phyloP scores from a whole-genome alignment of 352 stramenopile species.

The Globisporangium nagaii region DNA sequence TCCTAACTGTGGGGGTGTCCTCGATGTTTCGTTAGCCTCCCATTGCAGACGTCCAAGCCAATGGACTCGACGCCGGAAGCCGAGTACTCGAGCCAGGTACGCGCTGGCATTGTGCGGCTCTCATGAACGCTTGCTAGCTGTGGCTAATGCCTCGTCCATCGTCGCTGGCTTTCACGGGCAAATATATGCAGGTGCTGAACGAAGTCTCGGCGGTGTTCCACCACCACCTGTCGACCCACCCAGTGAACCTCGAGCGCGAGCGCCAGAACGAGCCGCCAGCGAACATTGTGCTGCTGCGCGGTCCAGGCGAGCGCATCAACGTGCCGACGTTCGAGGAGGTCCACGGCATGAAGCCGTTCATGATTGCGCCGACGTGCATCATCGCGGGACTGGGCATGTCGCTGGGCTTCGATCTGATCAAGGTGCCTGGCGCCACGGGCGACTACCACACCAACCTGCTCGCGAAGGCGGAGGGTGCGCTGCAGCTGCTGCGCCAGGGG shows the following conservation, averaged over 20 bases:
- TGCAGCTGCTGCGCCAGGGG: conserved; percentile 31
- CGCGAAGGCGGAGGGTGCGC: conserved; percentile 71
- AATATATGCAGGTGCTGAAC: conserved; percentile 74
- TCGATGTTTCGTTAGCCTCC: conserved; percentile 47
- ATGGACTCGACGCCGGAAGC: conserved; percentile 61
- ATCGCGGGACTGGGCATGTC: conserved; percentile 86
- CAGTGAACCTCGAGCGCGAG: conserved; percentile 69
- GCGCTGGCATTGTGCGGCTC: not conserved
- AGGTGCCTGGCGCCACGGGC: conserved; percentile 65
- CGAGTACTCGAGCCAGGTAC: conserved; percentile 58
- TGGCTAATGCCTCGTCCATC: no score
- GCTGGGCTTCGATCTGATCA: conserved; percentile 69
- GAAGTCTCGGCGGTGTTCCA: conserved; percentile 69
- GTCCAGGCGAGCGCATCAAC: conserved; percentile 80
- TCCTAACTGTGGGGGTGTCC: not conserved
- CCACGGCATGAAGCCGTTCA: conserved; percentile 79
- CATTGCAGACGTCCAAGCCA: conserved; percentile 49
- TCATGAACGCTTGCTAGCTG: no score
- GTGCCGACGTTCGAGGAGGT: conserved; percentile 78
- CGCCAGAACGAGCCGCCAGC: conserved; percentile 50
- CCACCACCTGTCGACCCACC: conserved; percentile 50
- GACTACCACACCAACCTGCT: conserved; percentile 83
- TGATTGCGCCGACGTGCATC: conserved; percentile 87
- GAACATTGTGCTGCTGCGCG: conserved; percentile 83
- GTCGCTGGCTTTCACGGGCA: no score